Conservation (phyloP, 176 grass and related monocot genomes). For the Triticum timopheevii region DNA sequence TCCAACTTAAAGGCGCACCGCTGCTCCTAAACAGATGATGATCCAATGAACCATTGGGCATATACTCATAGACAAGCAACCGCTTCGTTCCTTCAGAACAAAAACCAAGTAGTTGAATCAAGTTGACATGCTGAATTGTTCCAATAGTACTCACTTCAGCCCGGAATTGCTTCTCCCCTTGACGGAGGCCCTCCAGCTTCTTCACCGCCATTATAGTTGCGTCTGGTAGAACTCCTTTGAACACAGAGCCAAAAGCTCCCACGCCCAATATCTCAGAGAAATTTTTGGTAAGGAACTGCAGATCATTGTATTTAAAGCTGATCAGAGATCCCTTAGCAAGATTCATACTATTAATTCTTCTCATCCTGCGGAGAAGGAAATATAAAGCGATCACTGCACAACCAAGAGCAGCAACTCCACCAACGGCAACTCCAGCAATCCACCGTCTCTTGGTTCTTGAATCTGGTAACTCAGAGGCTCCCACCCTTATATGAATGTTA, state of each 20-base stretch:
- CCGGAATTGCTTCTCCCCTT: conserved; percentile 65
- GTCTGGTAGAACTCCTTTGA: conserved; percentile 37
- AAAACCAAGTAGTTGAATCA: too few relatives aligned
- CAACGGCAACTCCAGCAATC: background rate
- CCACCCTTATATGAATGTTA: conserved; percentile 3
- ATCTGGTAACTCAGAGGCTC: conserved; percentile 1
- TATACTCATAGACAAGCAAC: too few relatives aligned
- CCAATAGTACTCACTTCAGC: conserved; percentile 9
- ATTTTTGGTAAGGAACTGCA: conserved; percentile 42
- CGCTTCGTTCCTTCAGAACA: too few relatives aligned
- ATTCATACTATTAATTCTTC: background rate
- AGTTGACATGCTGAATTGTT: conserved; percentile 37
- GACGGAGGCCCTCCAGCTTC: conserved; percentile 41
- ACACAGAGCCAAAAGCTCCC: conserved; percentile 51
- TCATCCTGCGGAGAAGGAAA: background rate
- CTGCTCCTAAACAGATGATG: too few relatives aligned
- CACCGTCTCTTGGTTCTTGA: conserved; percentile 7
- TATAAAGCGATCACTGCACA: background rate
- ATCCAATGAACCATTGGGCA: too few relatives aligned
- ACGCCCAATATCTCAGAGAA: conserved; percentile 46
- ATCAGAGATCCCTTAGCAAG: background rate
- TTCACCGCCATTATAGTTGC: conserved; percentile 41
- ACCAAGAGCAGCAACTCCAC: background rate
- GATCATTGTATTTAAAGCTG: conserved; percentile 34
- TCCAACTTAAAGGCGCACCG: too few relatives aligned